These are phyloP conservation scores for Linum usitatissimum DNA, from an alignment of 345 rosid species.

Conservation along the genomic window DNA sequence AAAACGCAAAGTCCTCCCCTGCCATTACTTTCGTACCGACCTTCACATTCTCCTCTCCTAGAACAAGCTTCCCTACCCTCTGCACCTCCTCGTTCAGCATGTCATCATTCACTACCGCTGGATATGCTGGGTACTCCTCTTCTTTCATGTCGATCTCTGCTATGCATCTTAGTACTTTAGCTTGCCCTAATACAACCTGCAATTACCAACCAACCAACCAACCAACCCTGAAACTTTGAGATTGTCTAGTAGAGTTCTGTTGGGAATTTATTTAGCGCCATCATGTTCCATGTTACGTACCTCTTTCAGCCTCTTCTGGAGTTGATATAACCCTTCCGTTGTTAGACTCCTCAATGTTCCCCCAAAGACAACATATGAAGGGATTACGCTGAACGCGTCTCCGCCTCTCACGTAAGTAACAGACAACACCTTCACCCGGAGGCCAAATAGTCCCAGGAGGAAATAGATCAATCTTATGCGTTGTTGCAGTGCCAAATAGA, in stretches of 20 bases:
- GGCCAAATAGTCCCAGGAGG: neutral
- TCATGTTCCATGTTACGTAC: slow-evolving; percentile 20
- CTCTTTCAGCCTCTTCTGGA: slow-evolving; percentile 56
- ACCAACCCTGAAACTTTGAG: too few relatives aligned
- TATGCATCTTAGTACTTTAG: slow-evolving; percentile 54
- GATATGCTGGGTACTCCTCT: slow-evolving; percentile 40
- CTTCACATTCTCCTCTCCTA: slow-evolving; percentile 50
- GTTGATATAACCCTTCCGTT: slow-evolving; percentile 52
- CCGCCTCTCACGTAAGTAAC: slow-evolving; percentile 58
- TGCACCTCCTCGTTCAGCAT: slow-evolving; percentile 38
- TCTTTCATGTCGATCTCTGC: slow-evolving; percentile 38
- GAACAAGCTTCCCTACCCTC: slow-evolving; percentile 38
- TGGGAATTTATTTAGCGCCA: neutral
- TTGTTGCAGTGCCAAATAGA: too few relatives aligned
- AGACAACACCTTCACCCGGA: slow-evolving; percentile 53
- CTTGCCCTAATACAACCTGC: slow-evolving; percentile 63
- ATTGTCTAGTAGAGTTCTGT: too few relatives aligned
- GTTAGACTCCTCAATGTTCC: slow-evolving; percentile 89
- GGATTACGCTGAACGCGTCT: slow-evolving; percentile 40
- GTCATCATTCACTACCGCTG: slow-evolving; percentile 56
- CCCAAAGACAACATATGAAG: slow-evolving; percentile 57
- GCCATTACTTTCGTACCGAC: slow-evolving; percentile 44
- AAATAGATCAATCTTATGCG: too few relatives aligned
- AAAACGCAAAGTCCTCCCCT: slow-evolving; percentile 81
- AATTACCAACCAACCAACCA: too few relatives aligned